Conservation (phyloP, 495 filamentous ascomycete species). For the Podospora sp. region DNA sequence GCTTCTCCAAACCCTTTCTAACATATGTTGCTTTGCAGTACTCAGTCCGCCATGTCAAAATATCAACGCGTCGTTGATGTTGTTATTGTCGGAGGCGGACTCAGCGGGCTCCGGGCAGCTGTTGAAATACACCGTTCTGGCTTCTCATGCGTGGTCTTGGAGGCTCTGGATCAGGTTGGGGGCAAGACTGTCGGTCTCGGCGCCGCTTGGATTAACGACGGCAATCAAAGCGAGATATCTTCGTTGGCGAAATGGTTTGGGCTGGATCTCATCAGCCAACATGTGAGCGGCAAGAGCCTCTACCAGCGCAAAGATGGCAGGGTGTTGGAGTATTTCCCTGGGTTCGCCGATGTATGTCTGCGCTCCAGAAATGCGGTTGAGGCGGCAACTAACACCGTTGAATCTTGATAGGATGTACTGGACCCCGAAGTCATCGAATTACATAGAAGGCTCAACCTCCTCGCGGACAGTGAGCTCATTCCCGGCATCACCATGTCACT, state of each 20-base stretch:
- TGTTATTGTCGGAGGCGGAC: slow-evolving; percentile 55
- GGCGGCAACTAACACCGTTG: background rate
- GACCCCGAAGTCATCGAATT: slow-evolving; percentile 9
- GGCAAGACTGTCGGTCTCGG: slow-evolving; percentile 53
- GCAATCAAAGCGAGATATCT: slow-evolving; percentile 47
- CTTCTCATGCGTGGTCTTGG: slow-evolving; percentile 47
- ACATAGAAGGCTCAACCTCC: slow-evolving; percentile 1
- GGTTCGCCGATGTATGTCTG: slow-evolving; percentile 14
- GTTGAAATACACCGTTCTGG: slow-evolving; percentile 44
- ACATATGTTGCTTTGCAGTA: no score
- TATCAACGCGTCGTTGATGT: slow-evolving; percentile 16
- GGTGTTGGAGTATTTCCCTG: background rate
- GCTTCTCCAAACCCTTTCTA: no score
- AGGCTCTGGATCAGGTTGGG: slow-evolving; percentile 55
- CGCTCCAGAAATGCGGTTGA: background rate
- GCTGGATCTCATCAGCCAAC: slow-evolving; percentile 48
- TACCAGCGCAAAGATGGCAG: slow-evolving; percentile 36
- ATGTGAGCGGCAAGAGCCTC: slow-evolving; percentile 39
- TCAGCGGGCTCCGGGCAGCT: slow-evolving; percentile 54
- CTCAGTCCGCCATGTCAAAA: background rate
- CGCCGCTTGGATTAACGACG: slow-evolving; percentile 58
- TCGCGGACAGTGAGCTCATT: slow-evolving; percentile 17
- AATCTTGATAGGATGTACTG: slow-evolving; percentile 5
- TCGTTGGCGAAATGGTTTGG: slow-evolving; percentile 40
- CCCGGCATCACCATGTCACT: slow-evolving; percentile 21